Evolutionary conservation across 2,329 filamentous ascomycete genomes (phyloP), one percentile per base, ranked within the genome.

Genomic region (Fusarium albosuccineum): DNA sequence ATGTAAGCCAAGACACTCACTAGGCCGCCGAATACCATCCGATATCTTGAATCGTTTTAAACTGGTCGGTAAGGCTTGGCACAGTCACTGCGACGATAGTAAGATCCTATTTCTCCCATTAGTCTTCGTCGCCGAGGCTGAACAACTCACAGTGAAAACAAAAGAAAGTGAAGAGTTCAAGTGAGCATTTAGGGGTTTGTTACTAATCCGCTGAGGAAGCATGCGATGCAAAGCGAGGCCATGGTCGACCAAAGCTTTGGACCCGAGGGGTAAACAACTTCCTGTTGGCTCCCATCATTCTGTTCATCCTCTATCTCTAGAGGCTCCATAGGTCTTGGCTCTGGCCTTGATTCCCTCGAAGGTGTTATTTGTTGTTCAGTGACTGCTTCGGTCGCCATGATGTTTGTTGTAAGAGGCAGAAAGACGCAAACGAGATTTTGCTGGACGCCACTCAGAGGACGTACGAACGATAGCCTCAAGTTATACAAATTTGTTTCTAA

Each of bases 11-110:
- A 0, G 11, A 4, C 2, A 8, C 53, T 58, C 53, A 71, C 69
- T 73, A 73, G 1, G 71, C 71, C 9, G 71, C 71, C 0, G 71
- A 73, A 22, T 73, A 73, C 71, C 71, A 73, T 13, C 71, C 71
- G 6, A 73, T 73, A 13, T 73, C 71, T 5, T 48, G 26, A 6
- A 73, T 73, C 0, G 71, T 73, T n/a, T 68, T 52, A 6, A 73
- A 73, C 3, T 73, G 52, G 1, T 73, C 67, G 1, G 71, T 73
- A 9, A 73, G 61, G 10, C 70, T 73, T 9, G 70, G 70, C 1
- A 72, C 67, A 5, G 70, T 49, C 0, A 73, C 70, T 0, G 70
- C 69, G 9, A 73, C 70, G 5, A 73, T 72, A 0, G 70, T 69
- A 3, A 73, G 53, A 3, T 73, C 70, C 70, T 73, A 2, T 5